Evolutionary conservation across 805 yeast species (phyloP), one percentile per base, ranked within the genome.

Genomic region (Huiozyma sinensis): DNA sequence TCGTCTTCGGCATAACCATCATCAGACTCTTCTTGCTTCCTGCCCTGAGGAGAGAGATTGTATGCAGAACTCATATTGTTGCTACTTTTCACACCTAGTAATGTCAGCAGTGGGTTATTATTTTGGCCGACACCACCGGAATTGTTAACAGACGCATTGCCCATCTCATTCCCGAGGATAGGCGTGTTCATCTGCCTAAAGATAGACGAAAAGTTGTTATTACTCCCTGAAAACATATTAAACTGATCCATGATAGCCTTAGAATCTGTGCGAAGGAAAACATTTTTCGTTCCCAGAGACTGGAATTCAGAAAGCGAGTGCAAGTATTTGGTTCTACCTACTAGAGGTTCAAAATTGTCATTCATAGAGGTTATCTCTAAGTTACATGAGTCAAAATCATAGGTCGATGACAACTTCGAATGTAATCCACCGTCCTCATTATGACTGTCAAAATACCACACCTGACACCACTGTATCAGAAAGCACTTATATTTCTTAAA

Each of bases 1-100:
- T 58, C 61, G 42, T 58, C 63, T 43, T 57, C 63, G 0, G 54
- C 56, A 41, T 57, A 57, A 17, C 61, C 63, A 29, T 57, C 63
- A 36, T 57, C 61, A 2, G 55, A 48, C 24, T 56, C 57, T 6
- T 54, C 61, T 47, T 47, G 48, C 13, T 41, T 34, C 13, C 28
- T 12, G n/a, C 36, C 13, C 27, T 12, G 38, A 27, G 44, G 46
- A 3, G 46, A 44, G 24, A 46, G 17, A 13, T 35, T 35, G 13
- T 39, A 38, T 10, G 39, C 36, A 2, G 36, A 10, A 8, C 38
- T 44, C 8, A 40, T 11, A 3, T 33, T 27, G n/a, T 11, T 11
- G 9, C 9, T 11, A 8, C 33, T 31, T 9, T 17, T 17, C 33
- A 24, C 11, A 37, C 27, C n/a, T 39, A 30, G 6, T 13, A 29